Evolutionary conservation across 2,329 filamentous ascomycete genomes (phyloP), one percentile per base, ranked within the genome.

Genomic region (Penicillium sumatraense): DNA sequence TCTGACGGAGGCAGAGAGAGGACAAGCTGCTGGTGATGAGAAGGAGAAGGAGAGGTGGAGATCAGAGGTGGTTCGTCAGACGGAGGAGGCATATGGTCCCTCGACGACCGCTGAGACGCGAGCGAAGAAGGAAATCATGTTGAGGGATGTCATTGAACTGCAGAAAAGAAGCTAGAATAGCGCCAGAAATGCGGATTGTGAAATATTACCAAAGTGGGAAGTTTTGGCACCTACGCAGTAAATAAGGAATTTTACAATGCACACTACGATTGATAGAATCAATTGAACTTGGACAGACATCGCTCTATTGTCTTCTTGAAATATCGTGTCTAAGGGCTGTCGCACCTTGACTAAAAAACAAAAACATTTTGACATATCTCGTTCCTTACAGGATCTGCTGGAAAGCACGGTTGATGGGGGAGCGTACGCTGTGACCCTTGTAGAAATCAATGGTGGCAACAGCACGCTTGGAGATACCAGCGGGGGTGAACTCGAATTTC

Each of bases 401-500:
- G 87, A 99, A 99, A 71, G 95, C 95, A 76, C 92, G 90, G 87
- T 98, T 96, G 80, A 99, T 78, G 64, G 95, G 93, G 52, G 93
- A 97, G 78, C 95, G 91, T 72, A 97, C 84, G 81, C 93, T 93
- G 75, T 90, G 86, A 65, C 89, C 90, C 89, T 97, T 98, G 89
- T 92, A 99, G 87, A 97, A 99, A 75, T 98, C 87, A 71, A 98
- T 82, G 62, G 95, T 99, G 67, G 89, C 89, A 62, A 91, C 78
- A 58, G 93, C 95, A 70, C 95, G 92, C 89, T 98, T 97, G 81
- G 90, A 83, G 75, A 99, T 90, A 65, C 95, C 95, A 80, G 96
- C 93, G 51, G 95, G 90, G 47, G 93, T 99, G 84, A 99, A 98
- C 80, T 98, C 95, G 81, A 99, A 99, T 86, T 97, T 98, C 90